Percentiles rank a stretch among this genome's conserved stretches.
Conservation (phyloP, 768 basidiomycete species). For the Rhodotorula sphaerocarpa region DNA sequence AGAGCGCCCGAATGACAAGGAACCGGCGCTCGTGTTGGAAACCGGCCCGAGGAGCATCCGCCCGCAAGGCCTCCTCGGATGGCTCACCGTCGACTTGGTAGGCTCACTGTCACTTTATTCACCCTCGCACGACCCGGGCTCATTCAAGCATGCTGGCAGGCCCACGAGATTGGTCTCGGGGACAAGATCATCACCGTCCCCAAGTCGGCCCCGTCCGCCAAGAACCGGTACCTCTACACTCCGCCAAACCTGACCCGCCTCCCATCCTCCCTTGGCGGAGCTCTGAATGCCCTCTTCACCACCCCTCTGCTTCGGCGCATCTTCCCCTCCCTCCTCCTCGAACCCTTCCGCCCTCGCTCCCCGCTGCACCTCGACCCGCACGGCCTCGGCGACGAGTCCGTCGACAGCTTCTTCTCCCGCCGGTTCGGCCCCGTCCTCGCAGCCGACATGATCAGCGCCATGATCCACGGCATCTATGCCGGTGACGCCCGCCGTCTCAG, state of each 20-base stretch:
- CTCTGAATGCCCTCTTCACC: constrained; percentile 46
- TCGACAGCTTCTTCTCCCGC: constrained; percentile 67
- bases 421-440: constrained; percentile 68
- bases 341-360: constrained; percentile 50
- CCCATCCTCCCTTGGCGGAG: constrained; percentile 47
- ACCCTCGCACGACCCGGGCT: too few species aligned
- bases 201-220: constrained; percentile 62
- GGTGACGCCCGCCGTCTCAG: constrained; percentile 69
- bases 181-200: constrained; percentile 60
- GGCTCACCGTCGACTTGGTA: constrained; percentile 69
- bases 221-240: constrained; percentile 64
- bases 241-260: constrained; percentile 50
- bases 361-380: constrained; percentile 25
- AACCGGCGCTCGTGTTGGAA: constrained; percentile 58
- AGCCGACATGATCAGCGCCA: constrained; percentile 62
- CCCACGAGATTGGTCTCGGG: constrained; percentile 62
- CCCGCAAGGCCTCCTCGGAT: constrained; percentile 55
- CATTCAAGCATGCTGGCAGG: too few species aligned
- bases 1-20: constrained; percentile 23
- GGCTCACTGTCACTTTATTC: too few species aligned
- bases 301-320: constrained; percentile 45
- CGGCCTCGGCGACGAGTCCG: constrained; percentile 60
- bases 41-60: constrained; percentile 78
- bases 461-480: constrained; percentile 90
- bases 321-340: constrained; percentile 53